Evolutionary conservation across 2,329 filamentous ascomycete genomes (phyloP).

Genomic region (Tolypocladium tropicale): DNA sequence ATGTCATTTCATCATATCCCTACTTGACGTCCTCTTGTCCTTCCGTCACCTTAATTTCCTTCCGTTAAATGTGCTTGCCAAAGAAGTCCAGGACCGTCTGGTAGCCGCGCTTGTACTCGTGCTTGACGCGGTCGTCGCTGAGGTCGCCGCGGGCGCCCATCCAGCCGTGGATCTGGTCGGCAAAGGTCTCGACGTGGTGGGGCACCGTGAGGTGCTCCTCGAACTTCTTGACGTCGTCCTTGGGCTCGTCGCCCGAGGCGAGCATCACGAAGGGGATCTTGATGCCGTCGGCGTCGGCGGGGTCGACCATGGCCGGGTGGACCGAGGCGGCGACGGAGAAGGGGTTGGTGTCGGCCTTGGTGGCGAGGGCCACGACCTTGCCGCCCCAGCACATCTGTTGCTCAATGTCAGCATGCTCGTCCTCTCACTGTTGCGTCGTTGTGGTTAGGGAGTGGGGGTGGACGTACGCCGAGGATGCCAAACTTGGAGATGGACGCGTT

Average conservation of each 20-base stretch:
- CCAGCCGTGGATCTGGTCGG: constrained; percentile 61
- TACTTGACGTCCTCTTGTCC: neutral
- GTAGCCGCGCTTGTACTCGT: constrained; percentile 53
- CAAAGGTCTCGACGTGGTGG: constrained; percentile 56
- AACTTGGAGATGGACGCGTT: constrained; percentile 47
- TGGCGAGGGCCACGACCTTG: constrained; percentile 48
- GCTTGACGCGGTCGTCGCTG: constrained; percentile 42
- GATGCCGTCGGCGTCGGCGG: constrained; percentile 48
- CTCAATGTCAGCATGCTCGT: neutral
- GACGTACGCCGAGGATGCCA: constrained; percentile 49
- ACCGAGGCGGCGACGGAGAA: constrained; percentile 43
- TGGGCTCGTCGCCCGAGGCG: constrained; percentile 54
- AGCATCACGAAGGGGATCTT: constrained; percentile 52
- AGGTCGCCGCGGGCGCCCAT: constrained; percentile 59
- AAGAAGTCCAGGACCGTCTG: constrained; percentile 50
- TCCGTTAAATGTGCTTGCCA: constrained; percentile 32
- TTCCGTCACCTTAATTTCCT: too few relatives aligned
- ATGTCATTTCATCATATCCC: neutral
- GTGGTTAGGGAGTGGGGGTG: neutral
- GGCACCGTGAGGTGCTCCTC: constrained; percentile 40
- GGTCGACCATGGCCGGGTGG: constrained; percentile 56
- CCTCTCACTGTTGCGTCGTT: too few relatives aligned
- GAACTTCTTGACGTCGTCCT: constrained; percentile 44
- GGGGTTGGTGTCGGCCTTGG: constrained; percentile 38
- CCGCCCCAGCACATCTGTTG: constrained; percentile 59